These are phyloP conservation scores for Juglanconis oblonga DNA, from an alignment of 2,329 filamentous ascomycete species.

Conservation along the genomic window DNA sequence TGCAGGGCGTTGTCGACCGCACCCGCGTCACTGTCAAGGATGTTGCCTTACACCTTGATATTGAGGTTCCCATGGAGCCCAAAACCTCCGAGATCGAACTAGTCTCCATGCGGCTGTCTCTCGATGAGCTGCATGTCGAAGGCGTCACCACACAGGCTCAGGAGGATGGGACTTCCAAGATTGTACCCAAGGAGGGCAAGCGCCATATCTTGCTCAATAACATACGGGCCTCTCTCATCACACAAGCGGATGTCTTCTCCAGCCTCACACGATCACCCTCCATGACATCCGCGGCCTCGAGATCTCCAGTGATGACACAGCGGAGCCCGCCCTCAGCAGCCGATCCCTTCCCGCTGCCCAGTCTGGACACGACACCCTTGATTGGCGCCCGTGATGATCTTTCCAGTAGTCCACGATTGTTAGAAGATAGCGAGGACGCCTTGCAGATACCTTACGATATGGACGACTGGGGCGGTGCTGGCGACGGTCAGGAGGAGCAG, in stretches of 20 bases:
- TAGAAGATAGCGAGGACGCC: constrained; percentile 53
- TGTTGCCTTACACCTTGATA: constrained; percentile 64
- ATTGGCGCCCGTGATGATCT: constrained; percentile 30
- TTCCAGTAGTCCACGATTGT: constrained; percentile 30
- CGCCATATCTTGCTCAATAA: constrained; percentile 61
- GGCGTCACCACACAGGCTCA: constrained; percentile 52
- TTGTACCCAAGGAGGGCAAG: constrained; percentile 59
- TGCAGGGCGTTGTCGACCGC: constrained; percentile 72
- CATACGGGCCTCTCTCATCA: constrained; percentile 63
- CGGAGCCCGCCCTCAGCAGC: constrained; percentile 25
- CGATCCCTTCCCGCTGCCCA: constrained; percentile 19
- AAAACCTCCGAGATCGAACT: constrained; percentile 46
- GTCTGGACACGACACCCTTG: constrained; percentile 25
- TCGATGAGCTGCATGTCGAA: constrained; percentile 65
- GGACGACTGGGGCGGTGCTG: constrained; percentile 32
- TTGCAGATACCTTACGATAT: constrained; percentile 56
- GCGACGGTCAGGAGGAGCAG: constrained; percentile 32
- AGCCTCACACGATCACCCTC: constrained; percentile 56
- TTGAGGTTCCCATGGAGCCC: constrained; percentile 52
- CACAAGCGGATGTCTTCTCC: constrained; percentile 65
- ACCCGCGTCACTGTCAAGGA: constrained; percentile 64
- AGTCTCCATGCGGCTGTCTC: constrained; percentile 62
- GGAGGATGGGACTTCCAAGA: constrained; percentile 31
- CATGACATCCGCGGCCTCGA: constrained; percentile 50
- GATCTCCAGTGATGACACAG: constrained; percentile 38